phyloP scores from a whole-genome alignment of 345 rosid species.

The Kandelia obovata region DNA sequence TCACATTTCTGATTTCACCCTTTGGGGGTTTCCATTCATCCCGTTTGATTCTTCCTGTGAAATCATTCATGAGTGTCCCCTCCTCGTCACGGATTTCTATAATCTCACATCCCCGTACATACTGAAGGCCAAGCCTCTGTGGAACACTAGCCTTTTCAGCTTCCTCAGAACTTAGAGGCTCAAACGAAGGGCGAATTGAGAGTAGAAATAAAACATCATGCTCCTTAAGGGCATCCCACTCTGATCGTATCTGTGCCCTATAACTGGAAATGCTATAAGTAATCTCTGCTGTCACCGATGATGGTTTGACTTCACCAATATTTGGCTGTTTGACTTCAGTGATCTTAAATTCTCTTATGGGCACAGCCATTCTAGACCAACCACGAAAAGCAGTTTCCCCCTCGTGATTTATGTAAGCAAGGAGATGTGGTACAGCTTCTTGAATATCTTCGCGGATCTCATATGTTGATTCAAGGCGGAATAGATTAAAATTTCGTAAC shows the following conservation, averaged over 20 bases:
- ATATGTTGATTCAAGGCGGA: conserved; percentile 96
- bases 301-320: conserved; percentile 97
- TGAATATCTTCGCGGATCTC: conserved; percentile 99
- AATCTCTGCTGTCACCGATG: conserved; percentile 77
- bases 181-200: conserved; percentile 83
- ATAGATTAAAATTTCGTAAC: conserved; percentile 90
- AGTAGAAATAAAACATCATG: conserved; percentile 96
- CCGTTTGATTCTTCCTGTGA: conserved; percentile 80
- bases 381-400: conserved; percentile 96
- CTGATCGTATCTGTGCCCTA: conserved; percentile 79
- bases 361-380: conserved; percentile 99
- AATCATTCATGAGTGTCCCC: conserved; percentile 95
- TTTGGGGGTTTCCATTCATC: conserved; percentile 99
- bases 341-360: conserved; percentile 69
- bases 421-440: conserved; percentile 95
- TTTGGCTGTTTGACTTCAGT: conserved; percentile 87
- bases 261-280: conserved; percentile 91
- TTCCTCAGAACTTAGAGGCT: conserved; percentile 94
- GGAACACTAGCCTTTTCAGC: conserved; percentile 89
- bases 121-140: conserved; percentile 89
- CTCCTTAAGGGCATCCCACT: conserved; percentile 96
- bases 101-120: conserved; percentile 92
- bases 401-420: conserved; percentile 77
- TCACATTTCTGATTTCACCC: conserved; percentile 91
- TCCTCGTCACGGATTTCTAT: conserved; percentile 90